A percentile compares a stretch with the other conserved stretches of the same genome.
These are phyloP conservation scores for Dacryopinax primogenitus DNA, from an alignment of 768 basidiomycete species.

Conservation along the genomic window DNA sequence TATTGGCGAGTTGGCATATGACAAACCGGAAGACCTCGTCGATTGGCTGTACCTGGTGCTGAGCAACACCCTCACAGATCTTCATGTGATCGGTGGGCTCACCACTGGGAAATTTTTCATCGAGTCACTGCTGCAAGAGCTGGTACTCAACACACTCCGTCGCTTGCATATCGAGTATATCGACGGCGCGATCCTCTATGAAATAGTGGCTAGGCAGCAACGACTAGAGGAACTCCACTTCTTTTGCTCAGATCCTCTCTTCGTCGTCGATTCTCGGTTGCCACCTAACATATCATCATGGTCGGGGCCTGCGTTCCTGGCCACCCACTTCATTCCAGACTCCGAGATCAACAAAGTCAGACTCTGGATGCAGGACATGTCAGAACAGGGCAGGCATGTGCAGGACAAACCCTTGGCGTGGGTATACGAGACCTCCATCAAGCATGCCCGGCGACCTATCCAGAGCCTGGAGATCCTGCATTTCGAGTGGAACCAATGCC, in stretches of 20 bases:
- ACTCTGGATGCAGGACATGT: not conserved
- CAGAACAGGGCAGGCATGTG: not conserved
- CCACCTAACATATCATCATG: not conserved
- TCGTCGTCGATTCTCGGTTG: not conserved
- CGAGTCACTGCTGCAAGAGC: constrained; percentile 3
- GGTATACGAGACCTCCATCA: not conserved
- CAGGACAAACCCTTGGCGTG: not conserved
- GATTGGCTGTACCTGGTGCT: not conserved
- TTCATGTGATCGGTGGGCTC: not conserved
- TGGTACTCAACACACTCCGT: not conserved
- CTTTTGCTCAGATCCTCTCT: not conserved
- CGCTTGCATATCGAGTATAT: not conserved
- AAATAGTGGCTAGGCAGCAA: not conserved
- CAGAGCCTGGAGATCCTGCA: not conserved
- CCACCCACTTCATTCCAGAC: not conserved
- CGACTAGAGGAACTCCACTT: not conserved
- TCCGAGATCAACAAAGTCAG: not conserved
- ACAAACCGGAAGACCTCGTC: not conserved
- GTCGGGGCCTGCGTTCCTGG: not conserved
- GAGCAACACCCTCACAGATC: not conserved
- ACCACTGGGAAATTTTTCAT: not conserved
- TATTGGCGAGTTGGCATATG: not conserved
- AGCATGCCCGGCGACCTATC: not conserved
- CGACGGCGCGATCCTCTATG: not conserved
- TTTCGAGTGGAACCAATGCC: not conserved